These are phyloP conservation scores for Albizia julibrissin DNA, from an alignment of 306 rosid genomes.

Conservation along the genomic window DNA sequence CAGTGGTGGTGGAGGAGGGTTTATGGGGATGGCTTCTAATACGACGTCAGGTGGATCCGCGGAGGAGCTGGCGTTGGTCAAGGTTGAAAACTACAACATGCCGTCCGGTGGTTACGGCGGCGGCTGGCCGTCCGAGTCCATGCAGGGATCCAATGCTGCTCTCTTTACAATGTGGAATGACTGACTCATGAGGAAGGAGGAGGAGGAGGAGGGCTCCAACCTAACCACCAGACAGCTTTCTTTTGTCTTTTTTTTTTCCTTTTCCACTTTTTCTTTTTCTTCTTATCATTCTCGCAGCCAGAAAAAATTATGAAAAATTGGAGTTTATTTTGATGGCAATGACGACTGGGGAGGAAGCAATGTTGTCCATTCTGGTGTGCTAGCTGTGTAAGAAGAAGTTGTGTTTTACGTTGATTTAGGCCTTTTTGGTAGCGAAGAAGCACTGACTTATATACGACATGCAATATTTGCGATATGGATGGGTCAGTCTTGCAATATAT, in stretches of 20 bases:
- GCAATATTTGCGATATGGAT: not conserved
- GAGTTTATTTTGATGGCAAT: slow-evolving; percentile 31
- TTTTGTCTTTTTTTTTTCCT: not conserved
- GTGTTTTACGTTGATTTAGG: not conserved
- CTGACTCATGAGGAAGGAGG: not conserved
- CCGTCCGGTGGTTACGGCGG: slow-evolving; percentile 56
- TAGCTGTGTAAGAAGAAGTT: not conserved
- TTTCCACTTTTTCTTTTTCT: not conserved
- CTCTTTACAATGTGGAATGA: slow-evolving; percentile 88
- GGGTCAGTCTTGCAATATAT: slow-evolving; percentile 21
- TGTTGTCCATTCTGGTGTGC: not conserved
- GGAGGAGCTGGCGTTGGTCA: slow-evolving; percentile 67
- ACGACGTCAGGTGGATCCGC: slow-evolving; percentile 36
- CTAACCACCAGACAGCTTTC: slow-evolving; percentile 28
- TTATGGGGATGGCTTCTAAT: slow-evolving; percentile 49
- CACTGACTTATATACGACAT: slow-evolving; percentile 14
- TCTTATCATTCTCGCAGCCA: slow-evolving; percentile 2
- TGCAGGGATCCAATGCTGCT: slow-evolving; percentile 54
- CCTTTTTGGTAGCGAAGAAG: not conserved
- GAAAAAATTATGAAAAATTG: slow-evolving; percentile 23
- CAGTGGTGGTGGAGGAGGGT: slow-evolving; percentile 45
- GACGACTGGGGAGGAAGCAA: not conserved
- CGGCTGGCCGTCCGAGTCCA: slow-evolving; percentile 63
- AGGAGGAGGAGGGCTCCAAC: not conserved
- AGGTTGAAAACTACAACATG: slow-evolving; percentile 79